These are phyloP conservation scores for Conringia planisiliqua DNA, from an alignment of 345 rosid species.

Conservation along the genomic window DNA sequence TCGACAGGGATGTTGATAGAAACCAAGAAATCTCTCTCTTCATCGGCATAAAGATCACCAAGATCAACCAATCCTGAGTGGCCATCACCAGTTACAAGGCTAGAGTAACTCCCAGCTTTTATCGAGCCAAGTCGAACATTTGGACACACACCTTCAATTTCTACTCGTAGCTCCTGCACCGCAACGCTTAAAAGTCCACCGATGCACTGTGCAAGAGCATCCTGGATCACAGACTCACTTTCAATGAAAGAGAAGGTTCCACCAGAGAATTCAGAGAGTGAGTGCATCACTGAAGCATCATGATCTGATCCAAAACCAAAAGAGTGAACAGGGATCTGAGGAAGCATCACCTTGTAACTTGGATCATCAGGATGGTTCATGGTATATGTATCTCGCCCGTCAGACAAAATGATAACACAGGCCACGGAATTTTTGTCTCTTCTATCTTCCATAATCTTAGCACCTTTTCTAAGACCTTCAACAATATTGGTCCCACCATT, in stretches of 20 bases:
- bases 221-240: conserved; percentile 75
- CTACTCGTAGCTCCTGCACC: conserved; percentile 68
- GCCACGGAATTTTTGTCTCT: conserved; percentile 69
- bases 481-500: conserved; percentile 88
- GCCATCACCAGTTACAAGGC: conserved; percentile 43
- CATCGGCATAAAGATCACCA: conserved; percentile 86
- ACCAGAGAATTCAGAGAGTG: conserved; percentile 71
- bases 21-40: conserved; percentile 78
- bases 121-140: conserved; percentile 45
- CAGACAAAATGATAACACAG: conserved; percentile 73
- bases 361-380: conserved; percentile 43
- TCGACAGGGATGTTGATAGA: conserved; percentile 59
- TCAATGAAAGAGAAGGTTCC: conserved; percentile 91
- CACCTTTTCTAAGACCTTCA: conserved; percentile 81
- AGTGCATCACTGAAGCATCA: conserved; percentile 83
- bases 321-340: conserved; percentile 74
- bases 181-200: conserved; percentile 93
- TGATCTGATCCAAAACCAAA: conserved; percentile 90
- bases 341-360: conserved; percentile 53
- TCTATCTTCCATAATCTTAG: conserved; percentile 71
- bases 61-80: conserved; percentile 50
- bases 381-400: conserved; percentile 76
- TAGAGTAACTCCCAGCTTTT: conserved; percentile 71
- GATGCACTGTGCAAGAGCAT: conserved; percentile 92
- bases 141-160: conserved; percentile 46